phyloP scores from a whole-genome alignment of 2,329 filamentous ascomycete species.

The Sporothrix schenckii region DNA sequence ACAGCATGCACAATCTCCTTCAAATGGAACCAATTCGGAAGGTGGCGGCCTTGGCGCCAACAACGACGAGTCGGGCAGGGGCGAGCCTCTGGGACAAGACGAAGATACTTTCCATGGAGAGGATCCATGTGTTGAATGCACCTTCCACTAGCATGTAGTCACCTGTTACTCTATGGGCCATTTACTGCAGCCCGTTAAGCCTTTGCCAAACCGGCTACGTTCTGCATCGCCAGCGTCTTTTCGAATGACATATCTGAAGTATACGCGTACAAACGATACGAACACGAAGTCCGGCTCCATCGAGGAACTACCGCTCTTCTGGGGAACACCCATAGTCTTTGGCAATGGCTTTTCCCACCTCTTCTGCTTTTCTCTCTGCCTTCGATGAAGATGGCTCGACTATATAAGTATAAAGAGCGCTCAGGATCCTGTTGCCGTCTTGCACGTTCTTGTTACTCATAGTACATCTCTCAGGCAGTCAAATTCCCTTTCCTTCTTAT shows the following conservation, averaged over 20 bases:
- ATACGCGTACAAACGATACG: neutral
- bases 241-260: too few relatives aligned
- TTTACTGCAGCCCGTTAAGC: too few relatives aligned
- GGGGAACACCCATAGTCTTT: neutral
- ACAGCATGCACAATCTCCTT: neutral
- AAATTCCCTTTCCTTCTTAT: too few relatives aligned
- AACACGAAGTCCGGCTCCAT: neutral
- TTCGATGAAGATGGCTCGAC: neutral
- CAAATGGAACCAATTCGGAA: too few relatives aligned
- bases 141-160: neutral
- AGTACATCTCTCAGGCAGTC: too few relatives aligned
- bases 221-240: neutral
- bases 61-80: neutral
- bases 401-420: neutral
- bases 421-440: too few relatives aligned
- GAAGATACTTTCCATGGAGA: slow-evolving; percentile 1
- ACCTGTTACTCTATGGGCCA: neutral
- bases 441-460: too few relatives aligned
- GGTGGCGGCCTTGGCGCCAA: neutral
- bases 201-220: neutral
- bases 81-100: neutral
- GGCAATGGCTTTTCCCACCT: neutral
- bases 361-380: too few relatives aligned
- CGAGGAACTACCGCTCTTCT: too few relatives aligned
- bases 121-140: neutral